Conservation (phyloP, 2,329 filamentous ascomycete species). For the Stachybotrys chartarum region DNA sequence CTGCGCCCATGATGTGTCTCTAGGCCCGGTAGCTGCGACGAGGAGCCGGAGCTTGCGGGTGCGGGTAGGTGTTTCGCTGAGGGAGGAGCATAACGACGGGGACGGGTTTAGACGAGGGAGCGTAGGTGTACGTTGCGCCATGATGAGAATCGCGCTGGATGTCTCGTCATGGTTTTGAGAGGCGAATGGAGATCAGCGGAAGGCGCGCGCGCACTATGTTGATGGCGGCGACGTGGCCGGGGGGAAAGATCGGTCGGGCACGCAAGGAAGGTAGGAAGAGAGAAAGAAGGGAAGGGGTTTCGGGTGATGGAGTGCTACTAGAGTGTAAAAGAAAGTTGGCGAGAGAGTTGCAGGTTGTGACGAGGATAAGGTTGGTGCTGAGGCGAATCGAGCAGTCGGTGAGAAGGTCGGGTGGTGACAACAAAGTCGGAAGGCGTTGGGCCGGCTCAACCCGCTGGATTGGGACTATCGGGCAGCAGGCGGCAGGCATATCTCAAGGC, state of each 20-base stretch:
- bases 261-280: background rate
- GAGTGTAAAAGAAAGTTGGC: no score
- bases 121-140: constrained; percentile 24
- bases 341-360: background rate
- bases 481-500: no score
- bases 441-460: background rate
- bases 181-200: background rate
- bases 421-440: background rate
- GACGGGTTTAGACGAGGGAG: constrained; percentile 22
- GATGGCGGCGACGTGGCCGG: no score
- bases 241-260: no score
- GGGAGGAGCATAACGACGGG: constrained; percentile 25
- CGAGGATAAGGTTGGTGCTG: background rate
- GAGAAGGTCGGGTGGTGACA: background rate
- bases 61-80: constrained; percentile 25
- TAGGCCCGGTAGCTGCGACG: constrained; percentile 57
- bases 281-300: background rate
- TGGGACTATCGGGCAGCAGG: background rate
- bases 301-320: background rate
- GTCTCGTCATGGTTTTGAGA: constrained; percentile 17
- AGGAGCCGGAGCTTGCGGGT: constrained; percentile 51
- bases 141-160: constrained; percentile 18
- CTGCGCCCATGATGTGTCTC: constrained; percentile 59
- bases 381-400: background rate
- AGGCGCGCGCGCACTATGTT: no score